A percentile compares a stretch with the other conserved stretches of the same genome.
phyloP scores from a whole-genome alignment of 1,284 basidiomycete genomes.

The Athelia psychrophila region DNA sequence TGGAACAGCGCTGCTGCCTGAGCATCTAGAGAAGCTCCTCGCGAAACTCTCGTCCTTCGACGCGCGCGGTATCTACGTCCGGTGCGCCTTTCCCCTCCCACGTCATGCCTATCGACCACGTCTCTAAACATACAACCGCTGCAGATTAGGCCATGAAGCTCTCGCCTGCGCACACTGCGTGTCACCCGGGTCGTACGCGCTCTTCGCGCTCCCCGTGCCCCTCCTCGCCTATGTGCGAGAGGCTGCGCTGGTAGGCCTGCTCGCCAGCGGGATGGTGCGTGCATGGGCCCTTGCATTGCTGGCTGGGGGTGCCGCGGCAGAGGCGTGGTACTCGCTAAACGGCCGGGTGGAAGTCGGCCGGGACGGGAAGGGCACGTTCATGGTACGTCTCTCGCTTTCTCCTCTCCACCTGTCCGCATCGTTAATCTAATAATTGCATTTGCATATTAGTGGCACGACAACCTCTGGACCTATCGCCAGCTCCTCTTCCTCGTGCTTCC shows the following conservation, averaged over 20 bases:
- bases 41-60: conserved; percentile 57
- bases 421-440: neutral
- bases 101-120: too few species aligned
- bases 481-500: conserved; percentile 59
- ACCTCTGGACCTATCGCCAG: conserved; percentile 49
- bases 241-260: conserved; percentile 50
- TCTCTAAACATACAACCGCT: too few species aligned
- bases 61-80: conserved; percentile 54
- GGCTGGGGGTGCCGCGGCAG: conserved; percentile 43
- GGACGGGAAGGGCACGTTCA: conserved; percentile 37
- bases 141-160: conserved; percentile 65
- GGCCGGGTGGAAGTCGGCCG: conserved; percentile 42
- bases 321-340: conserved; percentile 52
- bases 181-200: conserved; percentile 53
- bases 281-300: conserved; percentile 44
- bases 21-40: conserved; percentile 49
- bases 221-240: conserved; percentile 58
- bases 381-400: conserved; percentile 41
- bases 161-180: conserved; percentile 62
- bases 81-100: conserved; percentile 31
- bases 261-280: conserved; percentile 41
- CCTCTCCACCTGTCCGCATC: neutral
- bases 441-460: conserved; percentile 61
- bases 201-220: conserved; percentile 52
- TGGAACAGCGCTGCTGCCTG: conserved; percentile 30